Percentiles rank a stretch among this genome's conserved stretches.
These are phyloP conservation scores for Tillandsia leiboldiana DNA, from an alignment of 176 grass and related monocot species.

Conservation along the genomic window DNA sequence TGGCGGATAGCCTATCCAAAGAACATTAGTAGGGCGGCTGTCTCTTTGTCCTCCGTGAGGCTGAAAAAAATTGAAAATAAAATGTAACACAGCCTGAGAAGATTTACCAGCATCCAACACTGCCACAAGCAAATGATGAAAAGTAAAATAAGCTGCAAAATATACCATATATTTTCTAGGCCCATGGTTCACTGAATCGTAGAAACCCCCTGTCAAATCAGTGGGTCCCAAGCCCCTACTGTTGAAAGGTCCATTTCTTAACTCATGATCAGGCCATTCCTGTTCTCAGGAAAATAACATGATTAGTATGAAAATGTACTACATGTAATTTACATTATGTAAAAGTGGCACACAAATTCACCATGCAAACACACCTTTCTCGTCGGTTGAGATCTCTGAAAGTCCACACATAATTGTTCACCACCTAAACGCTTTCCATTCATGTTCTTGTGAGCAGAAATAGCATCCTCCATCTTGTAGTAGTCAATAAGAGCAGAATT, in stretches of 20 bases:
- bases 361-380: conserved; percentile 43
- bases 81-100: conserved; percentile 2
- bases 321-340: background rate
- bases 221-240: conserved; percentile 21
- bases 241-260: conserved; percentile 18
- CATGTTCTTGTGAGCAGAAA: conserved; percentile 74
- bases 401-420: conserved; percentile 82
- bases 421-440: conserved; percentile 63
- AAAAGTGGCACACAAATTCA: conserved; percentile 1
- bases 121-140: conserved; percentile 11
- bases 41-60: conserved; percentile 39
- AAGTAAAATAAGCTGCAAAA: conserved; percentile 3
- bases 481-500: conserved; percentile 69
- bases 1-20: conserved; percentile 78
- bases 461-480: conserved; percentile 70
- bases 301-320: conserved; percentile 2
- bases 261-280: conserved; percentile 36
- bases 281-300: conserved; percentile 21
- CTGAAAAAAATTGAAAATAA: conserved; percentile 27
- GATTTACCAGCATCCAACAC: background rate
- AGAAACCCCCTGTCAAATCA: conserved; percentile 33
- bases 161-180: conserved; percentile 25
- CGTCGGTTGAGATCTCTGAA: conserved; percentile 54
- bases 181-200: conserved; percentile 29
- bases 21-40: conserved; percentile 59